Evolutionary conservation across 305 asterid genomes (phyloP).

Genomic region (Fraxinus ornus): DNA sequence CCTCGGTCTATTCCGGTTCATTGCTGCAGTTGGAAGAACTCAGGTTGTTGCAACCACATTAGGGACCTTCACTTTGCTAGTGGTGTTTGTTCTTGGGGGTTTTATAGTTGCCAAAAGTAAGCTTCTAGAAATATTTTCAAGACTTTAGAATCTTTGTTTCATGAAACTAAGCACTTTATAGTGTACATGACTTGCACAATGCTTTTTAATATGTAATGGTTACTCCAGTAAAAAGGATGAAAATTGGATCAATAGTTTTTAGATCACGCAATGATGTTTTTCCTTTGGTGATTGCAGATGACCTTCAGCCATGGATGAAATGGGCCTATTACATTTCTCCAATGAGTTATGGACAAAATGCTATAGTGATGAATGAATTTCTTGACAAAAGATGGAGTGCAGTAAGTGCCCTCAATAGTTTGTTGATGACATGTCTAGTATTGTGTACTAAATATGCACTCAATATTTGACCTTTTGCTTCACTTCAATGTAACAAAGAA

Average conservation of each 20-base stretch:
- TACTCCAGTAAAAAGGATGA: background rate
- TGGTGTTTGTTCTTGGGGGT: slow-evolving; percentile 51
- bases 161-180: background rate
- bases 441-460: background rate
- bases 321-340: slow-evolving; percentile 55
- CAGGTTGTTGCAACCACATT: slow-evolving; percentile 45
- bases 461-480: background rate
- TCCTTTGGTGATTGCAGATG: slow-evolving; percentile 31
- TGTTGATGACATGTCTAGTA: background rate
- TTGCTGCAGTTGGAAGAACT: slow-evolving; percentile 53
- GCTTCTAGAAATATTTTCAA: background rate
- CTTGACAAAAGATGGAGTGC: slow-evolving; percentile 50
- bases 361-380: slow-evolving; percentile 47
- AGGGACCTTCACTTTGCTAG: slow-evolving; percentile 46
- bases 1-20: slow-evolving; percentile 43
- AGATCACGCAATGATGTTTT: background rate
- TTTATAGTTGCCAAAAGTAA: slow-evolving; percentile 50
- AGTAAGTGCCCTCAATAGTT: slow-evolving; percentile 25
- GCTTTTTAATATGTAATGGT: background rate
- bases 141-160: background rate
- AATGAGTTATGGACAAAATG: slow-evolving; percentile 53
- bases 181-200: background rate
- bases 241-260: background rate
- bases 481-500: background rate
- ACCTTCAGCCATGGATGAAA: slow-evolving; percentile 40